phyloP scores from a whole-genome alignment of 495 filamentous ascomycete genomes.

The Aspergillus olivimuriae region DNA sequence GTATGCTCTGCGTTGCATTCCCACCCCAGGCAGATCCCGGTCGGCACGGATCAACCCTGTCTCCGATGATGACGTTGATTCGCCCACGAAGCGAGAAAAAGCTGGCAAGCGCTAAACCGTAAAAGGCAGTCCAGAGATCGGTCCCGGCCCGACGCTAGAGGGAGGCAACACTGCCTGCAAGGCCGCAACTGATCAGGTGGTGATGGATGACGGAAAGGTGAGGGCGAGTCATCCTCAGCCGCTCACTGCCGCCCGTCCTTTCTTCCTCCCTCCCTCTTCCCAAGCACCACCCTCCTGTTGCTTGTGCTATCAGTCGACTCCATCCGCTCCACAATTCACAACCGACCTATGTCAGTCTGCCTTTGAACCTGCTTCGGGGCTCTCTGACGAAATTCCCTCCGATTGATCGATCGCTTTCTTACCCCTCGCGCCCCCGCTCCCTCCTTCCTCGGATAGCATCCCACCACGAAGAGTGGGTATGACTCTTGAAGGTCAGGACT shows the following conservation, averaged over 20 bases:
- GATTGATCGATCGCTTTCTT: background rate
- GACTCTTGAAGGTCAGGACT: conserved; percentile 8
- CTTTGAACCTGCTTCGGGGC: background rate
- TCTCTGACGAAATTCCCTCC: background rate
- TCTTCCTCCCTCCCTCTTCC: conserved; percentile 5
- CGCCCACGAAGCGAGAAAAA: background rate
- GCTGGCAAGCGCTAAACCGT: conserved; percentile 1
- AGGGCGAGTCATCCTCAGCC: conserved; percentile 8
- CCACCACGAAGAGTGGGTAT: conserved; percentile 16
- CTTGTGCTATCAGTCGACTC: background rate
- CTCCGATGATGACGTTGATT: background rate
- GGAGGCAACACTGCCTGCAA: conserved; percentile 4
- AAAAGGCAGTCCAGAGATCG: conserved; percentile 2
- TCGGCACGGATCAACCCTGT: background rate
- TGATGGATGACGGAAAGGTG: conserved; percentile 19
- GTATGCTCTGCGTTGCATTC: no score
- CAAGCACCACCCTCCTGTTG: conserved; percentile 6
- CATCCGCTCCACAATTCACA: background rate
- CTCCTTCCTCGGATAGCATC: conserved; percentile 9
- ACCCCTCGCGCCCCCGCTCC: conserved; percentile 13
- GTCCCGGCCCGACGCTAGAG: no score
- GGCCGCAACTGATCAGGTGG: conserved; percentile 6
- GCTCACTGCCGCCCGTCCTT: conserved; percentile 4
- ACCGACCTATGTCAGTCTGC: background rate
- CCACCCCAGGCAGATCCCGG: no score